A percentile compares a stretch with the other conserved stretches of the same genome.
phyloP scores from a whole-genome alignment of 441 rosid genomes.

The Bruguiera hainesii region DNA sequence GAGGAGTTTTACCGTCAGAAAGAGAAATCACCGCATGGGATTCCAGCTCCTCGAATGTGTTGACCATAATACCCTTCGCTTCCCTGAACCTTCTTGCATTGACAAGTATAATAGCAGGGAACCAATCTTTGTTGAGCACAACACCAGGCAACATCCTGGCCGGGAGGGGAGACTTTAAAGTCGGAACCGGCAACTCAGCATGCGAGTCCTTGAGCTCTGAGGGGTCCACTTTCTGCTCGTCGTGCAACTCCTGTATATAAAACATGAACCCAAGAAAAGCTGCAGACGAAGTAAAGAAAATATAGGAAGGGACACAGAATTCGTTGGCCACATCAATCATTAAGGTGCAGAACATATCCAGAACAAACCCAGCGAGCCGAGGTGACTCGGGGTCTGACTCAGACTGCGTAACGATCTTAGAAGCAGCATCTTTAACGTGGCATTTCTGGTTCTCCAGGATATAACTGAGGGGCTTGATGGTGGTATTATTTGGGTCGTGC shows the following conservation, averaged over 20 bases:
- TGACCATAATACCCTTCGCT: slow-evolving; percentile 47
- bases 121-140: background rate
- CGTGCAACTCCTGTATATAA: background rate
- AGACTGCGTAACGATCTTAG: background rate
- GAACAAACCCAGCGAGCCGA: background rate
- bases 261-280: background rate
- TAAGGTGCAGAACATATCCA: background rate
- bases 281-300: background rate
- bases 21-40: slow-evolving; percentile 26
- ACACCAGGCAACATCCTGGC: background rate
- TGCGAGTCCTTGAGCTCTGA: background rate
- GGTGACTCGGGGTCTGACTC: background rate
- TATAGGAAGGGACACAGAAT: background rate
- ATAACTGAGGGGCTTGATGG: background rate
- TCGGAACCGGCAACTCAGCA: background rate
- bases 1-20: background rate
- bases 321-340: background rate
- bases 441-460: background rate
- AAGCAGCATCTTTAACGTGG: background rate
- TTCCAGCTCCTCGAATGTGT: slow-evolving; percentile 49
- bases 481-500: background rate
- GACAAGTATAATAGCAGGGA: background rate
- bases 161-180: background rate
- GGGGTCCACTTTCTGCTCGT: background rate
- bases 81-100: slow-evolving; percentile 14